Conservation (phyloP, 495 filamentous ascomycete species). For the Talaromyces borbonicus region DNA sequence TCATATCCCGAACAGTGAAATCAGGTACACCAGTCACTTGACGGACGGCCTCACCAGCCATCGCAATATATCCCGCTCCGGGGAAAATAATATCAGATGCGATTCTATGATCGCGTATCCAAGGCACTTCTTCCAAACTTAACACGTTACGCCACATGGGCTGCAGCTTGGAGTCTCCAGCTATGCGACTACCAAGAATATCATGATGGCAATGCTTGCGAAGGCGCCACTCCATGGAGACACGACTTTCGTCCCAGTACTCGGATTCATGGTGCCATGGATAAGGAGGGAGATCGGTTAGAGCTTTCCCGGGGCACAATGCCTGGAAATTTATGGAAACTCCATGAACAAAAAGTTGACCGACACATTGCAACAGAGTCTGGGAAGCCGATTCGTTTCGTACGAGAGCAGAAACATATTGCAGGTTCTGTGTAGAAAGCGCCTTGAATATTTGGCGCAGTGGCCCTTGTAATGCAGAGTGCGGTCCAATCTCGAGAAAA, state of each 20-base stretch:
- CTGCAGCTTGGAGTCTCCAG: conserved; percentile 21
- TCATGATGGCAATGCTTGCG: conserved; percentile 30
- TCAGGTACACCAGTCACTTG: conserved; percentile 16
- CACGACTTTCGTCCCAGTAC: conserved; percentile 35
- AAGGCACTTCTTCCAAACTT: conserved; percentile 18
- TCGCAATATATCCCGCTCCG: conserved; percentile 27
- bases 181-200: conserved; percentile 26
- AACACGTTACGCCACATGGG: conserved; percentile 37
- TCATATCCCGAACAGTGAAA: conserved; percentile 36
- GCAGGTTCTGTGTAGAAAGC: conserved; percentile 44
- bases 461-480: conserved; percentile 48
- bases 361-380: conserved; percentile 6
- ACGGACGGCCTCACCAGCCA: conserved; percentile 36
- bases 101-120: conserved; percentile 38
- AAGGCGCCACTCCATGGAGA: conserved; percentile 29
- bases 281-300: conserved; percentile 35
- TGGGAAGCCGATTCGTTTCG: neutral
- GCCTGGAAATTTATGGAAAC: conserved; percentile 3
- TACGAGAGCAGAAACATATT: conserved; percentile 36
- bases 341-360: conserved; percentile 13
- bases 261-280: conserved; percentile 31
- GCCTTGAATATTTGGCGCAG: conserved; percentile 50
- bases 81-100: conserved; percentile 29
- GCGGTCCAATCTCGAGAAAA: conserved; percentile 48
- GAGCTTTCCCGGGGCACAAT: conserved; percentile 17